Evolutionary conservation across 2,329 filamentous ascomycete species (phyloP).

Genomic region (Botryotinia globosa): DNA sequence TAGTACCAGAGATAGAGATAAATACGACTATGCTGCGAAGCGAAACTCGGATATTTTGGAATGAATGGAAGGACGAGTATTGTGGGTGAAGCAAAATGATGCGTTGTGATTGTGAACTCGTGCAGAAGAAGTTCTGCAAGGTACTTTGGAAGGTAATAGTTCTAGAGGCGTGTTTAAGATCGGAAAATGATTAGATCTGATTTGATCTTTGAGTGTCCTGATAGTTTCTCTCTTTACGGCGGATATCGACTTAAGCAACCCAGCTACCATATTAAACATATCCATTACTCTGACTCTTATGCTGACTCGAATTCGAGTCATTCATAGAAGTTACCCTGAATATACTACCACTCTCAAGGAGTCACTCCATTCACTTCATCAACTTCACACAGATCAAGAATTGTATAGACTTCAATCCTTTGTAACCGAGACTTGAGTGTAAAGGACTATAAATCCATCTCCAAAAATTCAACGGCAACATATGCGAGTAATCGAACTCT

Average conservation of each 20-base stretch:
- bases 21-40: background rate
- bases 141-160: background rate
- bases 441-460: background rate
- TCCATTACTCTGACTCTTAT: background rate
- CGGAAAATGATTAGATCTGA: background rate
- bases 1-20: background rate
- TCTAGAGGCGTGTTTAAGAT: background rate
- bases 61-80: background rate
- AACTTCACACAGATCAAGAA: background rate
- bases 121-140: background rate
- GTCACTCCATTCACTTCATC: background rate
- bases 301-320: background rate
- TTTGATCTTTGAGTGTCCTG: background rate
- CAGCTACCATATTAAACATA: background rate
- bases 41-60: background rate
- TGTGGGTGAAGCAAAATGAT: accelerated
- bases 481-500: background rate
- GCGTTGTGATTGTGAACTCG: background rate
- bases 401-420: background rate
- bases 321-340: background rate
- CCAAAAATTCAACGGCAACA: background rate
- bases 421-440: background rate
- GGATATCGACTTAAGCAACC: background rate
- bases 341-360: background rate
- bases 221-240: background rate